A percentile compares a stretch with the other conserved stretches of the same genome.
Evolutionary conservation across 78 protist species (phyloP).

Genomic region (Dictyostelium brefeldianum): DNA sequence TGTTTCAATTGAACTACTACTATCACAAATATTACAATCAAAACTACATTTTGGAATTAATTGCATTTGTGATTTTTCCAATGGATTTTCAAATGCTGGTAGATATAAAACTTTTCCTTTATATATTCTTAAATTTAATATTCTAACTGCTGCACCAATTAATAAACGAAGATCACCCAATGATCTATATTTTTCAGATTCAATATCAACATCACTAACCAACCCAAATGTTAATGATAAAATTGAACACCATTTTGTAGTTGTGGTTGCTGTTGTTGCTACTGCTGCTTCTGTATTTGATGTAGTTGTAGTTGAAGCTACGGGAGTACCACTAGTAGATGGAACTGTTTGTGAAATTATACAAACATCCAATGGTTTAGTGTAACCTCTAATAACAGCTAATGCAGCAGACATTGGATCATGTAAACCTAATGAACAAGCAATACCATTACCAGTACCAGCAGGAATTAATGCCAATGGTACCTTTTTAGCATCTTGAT

Average conservation of each 20-base stretch:
- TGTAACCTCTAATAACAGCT: conserved; percentile 49
- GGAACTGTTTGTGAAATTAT: conserved; percentile 24
- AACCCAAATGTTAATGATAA: conserved; percentile 73
- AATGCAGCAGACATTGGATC: conserved; percentile 67
- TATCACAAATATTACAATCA: conserved; percentile 29
- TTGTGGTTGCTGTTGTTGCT: neutral
- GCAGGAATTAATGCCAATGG: conserved; percentile 42
- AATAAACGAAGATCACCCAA: conserved; percentile 61
- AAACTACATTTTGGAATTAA: conserved; percentile 58
- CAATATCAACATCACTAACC: conserved; percentile 76
- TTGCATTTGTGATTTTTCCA: conserved; percentile 1
- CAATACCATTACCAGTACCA: conserved; percentile 73
- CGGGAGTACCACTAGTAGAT: neutral
- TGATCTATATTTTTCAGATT: conserved; percentile 69
- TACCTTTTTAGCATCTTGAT: conserved; percentile 34
- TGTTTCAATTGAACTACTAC: neutral
- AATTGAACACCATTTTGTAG: conserved; percentile 47
- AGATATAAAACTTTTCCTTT: conserved; percentile 30
- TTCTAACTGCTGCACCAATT: conserved; percentile 42
- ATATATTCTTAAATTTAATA: conserved; percentile 44
- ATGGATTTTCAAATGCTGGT: conserved; percentile 36
- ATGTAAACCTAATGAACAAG: conserved; percentile 44
- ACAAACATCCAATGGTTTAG: conserved; percentile 71
- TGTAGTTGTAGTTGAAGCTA: neutral
- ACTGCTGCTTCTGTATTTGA: neutral